phyloP scores from a whole-genome alignment of 345 rosid genomes.

The Alliaria petiolata region DNA sequence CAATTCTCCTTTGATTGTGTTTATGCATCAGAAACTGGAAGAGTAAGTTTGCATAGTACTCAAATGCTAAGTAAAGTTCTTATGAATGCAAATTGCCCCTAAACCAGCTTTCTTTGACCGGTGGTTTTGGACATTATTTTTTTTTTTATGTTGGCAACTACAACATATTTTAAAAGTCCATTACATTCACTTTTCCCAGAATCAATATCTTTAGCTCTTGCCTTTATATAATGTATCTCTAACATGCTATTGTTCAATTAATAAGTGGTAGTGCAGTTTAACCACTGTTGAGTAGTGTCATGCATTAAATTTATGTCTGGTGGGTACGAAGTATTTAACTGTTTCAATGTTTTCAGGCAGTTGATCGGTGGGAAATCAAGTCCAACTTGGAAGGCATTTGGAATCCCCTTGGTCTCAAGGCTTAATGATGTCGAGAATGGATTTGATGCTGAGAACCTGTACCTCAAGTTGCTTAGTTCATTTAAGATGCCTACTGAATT shows the following conservation, averaged over 20 bases:
- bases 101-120: neutral
- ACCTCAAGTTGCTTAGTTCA: slow-evolving; percentile 57
- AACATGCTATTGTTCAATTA: neutral
- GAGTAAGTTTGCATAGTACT: slow-evolving; percentile 61
- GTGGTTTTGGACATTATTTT: slow-evolving; percentile 12
- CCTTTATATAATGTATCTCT: slow-evolving; percentile 5
- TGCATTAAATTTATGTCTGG: neutral
- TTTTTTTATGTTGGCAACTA: slow-evolving; percentile 8
- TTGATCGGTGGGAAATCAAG: slow-evolving; percentile 52
- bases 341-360: slow-evolving; percentile 48
- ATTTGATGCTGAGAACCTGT: slow-evolving; percentile 52
- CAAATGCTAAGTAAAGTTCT: slow-evolving; percentile 22
- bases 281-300: neutral
- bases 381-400: slow-evolving; percentile 59
- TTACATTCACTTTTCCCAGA: slow-evolving; percentile 1
- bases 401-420: slow-evolving; percentile 81
- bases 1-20: slow-evolving; percentile 60
- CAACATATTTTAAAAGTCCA: neutral
- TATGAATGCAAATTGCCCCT: neutral
- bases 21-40: slow-evolving; percentile 77
- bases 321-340: neutral
- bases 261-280: neutral
- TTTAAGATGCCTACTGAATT: slow-evolving; percentile 46
- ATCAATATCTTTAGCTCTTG: neutral
- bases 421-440: slow-evolving; percentile 44